Evolutionary conservation across 768 basidiomycete genomes (phyloP).

Genomic region (Amanita rubescens): DNA sequence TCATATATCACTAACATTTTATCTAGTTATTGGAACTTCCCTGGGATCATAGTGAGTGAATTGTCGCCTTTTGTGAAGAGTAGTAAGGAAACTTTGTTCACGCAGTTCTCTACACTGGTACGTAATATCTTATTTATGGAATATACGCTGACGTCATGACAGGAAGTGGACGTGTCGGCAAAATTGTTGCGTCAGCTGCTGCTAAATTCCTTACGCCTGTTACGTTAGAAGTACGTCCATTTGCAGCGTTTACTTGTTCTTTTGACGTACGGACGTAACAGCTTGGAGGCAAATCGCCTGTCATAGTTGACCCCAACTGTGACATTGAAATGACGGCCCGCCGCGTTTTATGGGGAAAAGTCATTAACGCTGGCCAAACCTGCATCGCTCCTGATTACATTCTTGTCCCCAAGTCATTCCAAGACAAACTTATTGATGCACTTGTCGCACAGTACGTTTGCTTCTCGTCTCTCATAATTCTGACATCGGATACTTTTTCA

Average conservation of each 20-base stretch:
- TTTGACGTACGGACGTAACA: neutral
- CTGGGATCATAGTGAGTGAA: slow-evolving; percentile 47
- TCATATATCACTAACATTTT: neutral
- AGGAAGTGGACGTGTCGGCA: slow-evolving; percentile 53
- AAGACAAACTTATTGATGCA: slow-evolving; percentile 37
- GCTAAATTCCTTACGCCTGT: slow-evolving; percentile 71
- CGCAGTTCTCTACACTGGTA: slow-evolving; percentile 60
- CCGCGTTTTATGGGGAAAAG: slow-evolving; percentile 80
- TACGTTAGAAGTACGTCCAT: slow-evolving; percentile 29
- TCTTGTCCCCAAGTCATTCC: slow-evolving; percentile 38
- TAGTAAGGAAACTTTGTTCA: slow-evolving; percentile 1
- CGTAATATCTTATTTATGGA: neutral
- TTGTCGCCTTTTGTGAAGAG: neutral
- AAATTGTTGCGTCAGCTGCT: slow-evolving; percentile 64
- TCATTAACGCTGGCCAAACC: slow-evolving; percentile 69
- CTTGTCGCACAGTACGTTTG: slow-evolving; percentile 33
- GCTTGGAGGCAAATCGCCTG: slow-evolving; percentile 58
- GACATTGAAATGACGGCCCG: slow-evolving; percentile 60
- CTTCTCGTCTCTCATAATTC: neutral
- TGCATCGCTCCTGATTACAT: slow-evolving; percentile 61
- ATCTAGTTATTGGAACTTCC: slow-evolving; percentile 63
- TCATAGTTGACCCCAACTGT: slow-evolving; percentile 60
- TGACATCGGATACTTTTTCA: neutral
- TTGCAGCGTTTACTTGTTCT: neutral
- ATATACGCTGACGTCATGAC: slow-evolving; percentile 19